phyloP scores from a whole-genome alignment of 345 rosid genomes.

The Eucalyptus sp. region DNA sequence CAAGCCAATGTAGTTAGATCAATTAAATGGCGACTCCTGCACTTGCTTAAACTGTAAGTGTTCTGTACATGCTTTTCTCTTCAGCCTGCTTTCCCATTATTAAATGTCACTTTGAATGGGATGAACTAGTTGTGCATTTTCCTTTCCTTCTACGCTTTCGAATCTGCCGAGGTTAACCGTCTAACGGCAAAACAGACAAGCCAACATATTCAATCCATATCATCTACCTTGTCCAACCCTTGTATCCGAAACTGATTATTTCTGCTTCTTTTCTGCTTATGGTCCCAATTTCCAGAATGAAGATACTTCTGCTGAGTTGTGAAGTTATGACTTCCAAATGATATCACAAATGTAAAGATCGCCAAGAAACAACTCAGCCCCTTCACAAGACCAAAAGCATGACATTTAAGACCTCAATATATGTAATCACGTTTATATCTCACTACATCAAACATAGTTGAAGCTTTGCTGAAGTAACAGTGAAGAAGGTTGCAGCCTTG shows the following conservation, averaged over 20 bases:
- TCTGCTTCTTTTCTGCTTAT: neutral
- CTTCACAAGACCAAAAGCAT: neutral
- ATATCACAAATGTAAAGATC: neutral
- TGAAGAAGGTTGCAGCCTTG: neutral
- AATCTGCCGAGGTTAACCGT: neutral
- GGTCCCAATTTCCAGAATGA: neutral
- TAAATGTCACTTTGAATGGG: neutral
- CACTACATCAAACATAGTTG: neutral
- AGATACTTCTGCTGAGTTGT: neutral
- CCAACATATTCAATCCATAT: neutral
- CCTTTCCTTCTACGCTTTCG: neutral
- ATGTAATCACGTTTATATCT: neutral
- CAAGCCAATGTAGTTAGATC: neutral
- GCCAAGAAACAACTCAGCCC: neutral
- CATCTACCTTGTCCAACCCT: neutral
- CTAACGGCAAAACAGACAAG: neutral
- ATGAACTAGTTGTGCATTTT: neutral
- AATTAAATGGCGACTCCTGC: neutral
- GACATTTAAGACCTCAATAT: neutral
- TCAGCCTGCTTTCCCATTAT: neutral
- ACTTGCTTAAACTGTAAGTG: neutral
- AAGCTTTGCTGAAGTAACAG: neutral
- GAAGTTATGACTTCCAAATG: neutral
- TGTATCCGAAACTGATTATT: neutral
- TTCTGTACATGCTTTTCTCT: neutral